Base-by-base conservation (phyloP, 2,329 filamentous ascomycete species). In the Ophiostoma sp. region DNA sequence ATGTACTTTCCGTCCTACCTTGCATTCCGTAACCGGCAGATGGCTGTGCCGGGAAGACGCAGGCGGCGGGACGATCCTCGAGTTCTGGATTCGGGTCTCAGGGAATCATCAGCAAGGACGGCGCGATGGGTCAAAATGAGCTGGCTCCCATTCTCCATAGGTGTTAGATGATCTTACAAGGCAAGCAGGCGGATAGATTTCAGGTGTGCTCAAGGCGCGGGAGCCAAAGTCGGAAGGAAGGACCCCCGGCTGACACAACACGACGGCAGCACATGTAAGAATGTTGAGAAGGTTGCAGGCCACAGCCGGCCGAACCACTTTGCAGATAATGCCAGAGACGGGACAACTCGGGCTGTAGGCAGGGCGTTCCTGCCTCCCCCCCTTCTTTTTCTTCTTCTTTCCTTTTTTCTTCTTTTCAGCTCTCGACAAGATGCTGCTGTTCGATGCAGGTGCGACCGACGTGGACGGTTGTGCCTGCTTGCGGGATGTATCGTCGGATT, bases 211-310 rank as follows among this genome's bases (percentile, higher is more conserved):
- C 27, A 27, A 27, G 27, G 27, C 2, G 27, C 27, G 27, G 45
- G 45, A 12, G 12, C 27, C 45, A 55, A 18, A 11, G 49, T 55
- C 49, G 49, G 49, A 18, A 18, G 27, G 49, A 55, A 55, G 18
- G 49, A 55, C 49, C 49, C 8, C 49, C 49, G 49, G 49, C 49
- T 55, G 18, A 55, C 49, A 27, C n/a, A 55, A 27, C 49, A 55
- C 7, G 27, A 27, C 27, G 27, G 27, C 27, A 27, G 5, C 49
- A 55, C 49, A 7, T 27, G 49, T 55, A 14, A 14, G 11, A 11
- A 27, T 27, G 27, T 55, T 55, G 49, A 18, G n/a, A 27, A 8
- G n/a, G 49, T 27, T 55, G 49, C 27, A 27, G 49, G 49, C 49
- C 18, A 55, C n/a, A 18, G 5, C 47, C n/a, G 11, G 18, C 47